Base-by-base conservation (phyloP, 2,329 filamentous ascomycete genomes). In the Mollisiaceae sp. region DNA sequence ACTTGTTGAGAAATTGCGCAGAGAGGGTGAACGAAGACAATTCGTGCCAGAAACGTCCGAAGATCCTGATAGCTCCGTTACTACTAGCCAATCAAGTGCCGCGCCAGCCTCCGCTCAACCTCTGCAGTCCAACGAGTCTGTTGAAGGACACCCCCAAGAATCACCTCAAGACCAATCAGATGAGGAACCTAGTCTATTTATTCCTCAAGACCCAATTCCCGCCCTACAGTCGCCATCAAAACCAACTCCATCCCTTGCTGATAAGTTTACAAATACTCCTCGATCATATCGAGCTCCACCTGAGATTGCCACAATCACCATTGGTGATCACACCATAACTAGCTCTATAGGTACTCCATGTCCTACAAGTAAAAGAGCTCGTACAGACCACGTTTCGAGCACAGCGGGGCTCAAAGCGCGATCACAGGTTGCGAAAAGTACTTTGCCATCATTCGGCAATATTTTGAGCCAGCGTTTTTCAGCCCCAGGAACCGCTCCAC, bases 221-320 rank as follows among this genome's bases (percentile, higher is more conserved):
- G 65, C 69, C 41, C 66, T 75, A 35, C 47, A 68, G n/a, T 70
- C 72, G 27, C 69, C 72, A n/a, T 61, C 70, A 20, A 74, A 72
- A 60, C 57, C 69, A 15, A 59, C 70, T 4, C 58, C 71, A 27
- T 69, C 70, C 4, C 62, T 74, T 27, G 65, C 71, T 6, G 71
- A 70, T 72, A 63, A 67, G 60, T 67, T 74, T 60, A 67, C 70
- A 38, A 67, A 56, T 39, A 61, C 66, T 60, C 27, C 72, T 27
- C 70, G 67, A 63, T 50, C 64, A 39, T 63, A 70, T 54, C 64
- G 70, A 60, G 57, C 63, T n/a, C 65, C 66, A 60, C 43, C 67
- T 45, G 71, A 75, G 61, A 70, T 70, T n/a, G 75, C 75, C 18
- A 77, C 74, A 15, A 76, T 77, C 45, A 76, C 72, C 3, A 77